Conservation (phyloP, 345 rosid species). For the Dipteronia dyeriana region DNA sequence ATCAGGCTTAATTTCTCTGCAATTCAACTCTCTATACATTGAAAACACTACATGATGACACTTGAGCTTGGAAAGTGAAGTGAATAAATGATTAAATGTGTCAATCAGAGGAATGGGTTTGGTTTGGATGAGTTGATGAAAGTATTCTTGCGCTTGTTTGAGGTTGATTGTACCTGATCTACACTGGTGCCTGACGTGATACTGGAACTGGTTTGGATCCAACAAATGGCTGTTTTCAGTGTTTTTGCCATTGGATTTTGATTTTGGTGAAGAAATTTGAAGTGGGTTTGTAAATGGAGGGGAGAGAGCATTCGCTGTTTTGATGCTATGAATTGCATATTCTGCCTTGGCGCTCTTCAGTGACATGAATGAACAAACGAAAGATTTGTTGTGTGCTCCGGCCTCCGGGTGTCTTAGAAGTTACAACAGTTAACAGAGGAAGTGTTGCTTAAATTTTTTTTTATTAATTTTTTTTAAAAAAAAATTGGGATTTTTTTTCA, state of each 20-base stretch:
- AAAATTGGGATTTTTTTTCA: too few species aligned
- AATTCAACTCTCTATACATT: slow-evolving; percentile 13
- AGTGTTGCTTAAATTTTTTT: not conserved
- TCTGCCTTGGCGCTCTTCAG: not conserved
- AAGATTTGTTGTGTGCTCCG: not conserved
- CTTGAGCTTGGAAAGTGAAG: slow-evolving; percentile 21
- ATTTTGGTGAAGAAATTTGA: slow-evolving; percentile 5
- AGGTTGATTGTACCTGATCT: slow-evolving; percentile 25
- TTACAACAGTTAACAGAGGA: too few species aligned
- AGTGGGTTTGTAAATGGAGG: not conserved
- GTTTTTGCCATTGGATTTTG: not conserved
- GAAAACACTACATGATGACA: slow-evolving; percentile 7
- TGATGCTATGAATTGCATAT: slow-evolving; percentile 5
- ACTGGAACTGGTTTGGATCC: slow-evolving; percentile 15
- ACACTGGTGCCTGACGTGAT: slow-evolving; percentile 21
- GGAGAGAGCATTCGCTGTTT: not conserved
- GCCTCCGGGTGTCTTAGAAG: not conserved
- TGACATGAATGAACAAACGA: slow-evolving; percentile 4
- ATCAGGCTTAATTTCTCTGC: slow-evolving; percentile 15
- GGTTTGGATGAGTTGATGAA: slow-evolving; percentile 14
- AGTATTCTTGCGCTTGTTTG: slow-evolving; percentile 9
- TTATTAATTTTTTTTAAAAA: too few species aligned
- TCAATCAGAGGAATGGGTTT: slow-evolving; percentile 25
- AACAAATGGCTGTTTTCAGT: not conserved
- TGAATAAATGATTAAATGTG: slow-evolving; percentile 21